These are phyloP conservation scores for Leptomonas pyrrhocoris DNA, from an alignment of 208 protist genomes.

Conservation along the genomic window DNA sequence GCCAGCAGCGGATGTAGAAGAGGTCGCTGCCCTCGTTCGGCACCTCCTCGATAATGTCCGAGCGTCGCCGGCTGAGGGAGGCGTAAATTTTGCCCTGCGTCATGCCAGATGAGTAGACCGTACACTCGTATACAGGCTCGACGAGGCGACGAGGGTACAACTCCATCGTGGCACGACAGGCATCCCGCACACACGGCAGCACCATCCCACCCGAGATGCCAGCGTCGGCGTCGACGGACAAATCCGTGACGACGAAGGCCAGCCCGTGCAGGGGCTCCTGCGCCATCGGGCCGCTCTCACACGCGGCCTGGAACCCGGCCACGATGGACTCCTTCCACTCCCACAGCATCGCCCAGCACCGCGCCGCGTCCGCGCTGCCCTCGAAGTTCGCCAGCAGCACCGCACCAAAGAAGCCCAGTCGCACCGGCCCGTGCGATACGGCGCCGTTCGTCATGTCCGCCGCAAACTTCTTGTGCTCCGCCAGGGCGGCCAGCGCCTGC, in stretches of 20 bases:
- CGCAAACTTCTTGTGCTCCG: slow-evolving; percentile 63
- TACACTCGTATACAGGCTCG: slow-evolving; percentile 97
- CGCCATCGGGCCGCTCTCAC: slow-evolving; percentile 95
- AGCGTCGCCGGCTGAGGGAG: slow-evolving; percentile 85
- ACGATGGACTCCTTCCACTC: slow-evolving; percentile 88
- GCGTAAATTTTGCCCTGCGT: slow-evolving; percentile 91
- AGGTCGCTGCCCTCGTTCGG: slow-evolving; percentile 96
- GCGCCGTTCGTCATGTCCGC: slow-evolving; percentile 50
- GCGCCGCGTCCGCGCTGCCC: slow-evolving; percentile 30
- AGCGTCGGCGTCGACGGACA: slow-evolving; percentile 45
- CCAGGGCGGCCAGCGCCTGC: slow-evolving; percentile 41
- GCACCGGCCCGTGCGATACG: slow-evolving; percentile 62
- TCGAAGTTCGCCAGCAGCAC: slow-evolving; percentile 77
- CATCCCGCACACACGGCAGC: slow-evolving; percentile 93
- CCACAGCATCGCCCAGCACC: slow-evolving; percentile 43
- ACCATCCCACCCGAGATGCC: slow-evolving; percentile 91
- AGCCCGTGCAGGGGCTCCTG: slow-evolving; percentile 97
- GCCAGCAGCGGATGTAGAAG: slow-evolving; percentile 94
- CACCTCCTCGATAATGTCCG: slow-evolving; percentile 95
- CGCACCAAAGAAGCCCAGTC: slow-evolving; percentile 73
- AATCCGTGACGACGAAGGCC: slow-evolving; percentile 80
- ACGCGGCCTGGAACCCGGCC: slow-evolving; percentile 96
- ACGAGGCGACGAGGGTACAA: slow-evolving; percentile 91
- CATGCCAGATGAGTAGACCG: slow-evolving; percentile 93
- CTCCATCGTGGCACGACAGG: slow-evolving; percentile 94